Conservation (phyloP, 2,329 filamentous ascomycete genomes). For the Aspergillus sp. region DNA sequence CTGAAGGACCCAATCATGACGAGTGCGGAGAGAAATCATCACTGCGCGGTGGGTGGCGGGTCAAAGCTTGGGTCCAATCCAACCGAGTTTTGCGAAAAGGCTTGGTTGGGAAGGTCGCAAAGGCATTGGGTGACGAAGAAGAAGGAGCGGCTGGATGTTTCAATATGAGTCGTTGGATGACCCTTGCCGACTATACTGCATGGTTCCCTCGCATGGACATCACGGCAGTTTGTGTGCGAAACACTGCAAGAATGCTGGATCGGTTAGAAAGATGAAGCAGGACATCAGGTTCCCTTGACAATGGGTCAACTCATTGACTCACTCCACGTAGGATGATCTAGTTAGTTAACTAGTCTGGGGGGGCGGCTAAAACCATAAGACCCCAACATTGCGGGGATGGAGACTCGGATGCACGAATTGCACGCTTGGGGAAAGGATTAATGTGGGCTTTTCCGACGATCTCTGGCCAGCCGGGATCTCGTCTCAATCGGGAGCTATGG, state of each 20-base stretch:
- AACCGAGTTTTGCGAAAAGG: slow-evolving; percentile 8
- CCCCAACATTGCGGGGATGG: slow-evolving; percentile 6
- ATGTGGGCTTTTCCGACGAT: neutral
- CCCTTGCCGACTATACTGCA: slow-evolving; percentile 6
- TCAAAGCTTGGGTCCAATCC: slow-evolving; percentile 10
- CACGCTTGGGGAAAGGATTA: neutral
- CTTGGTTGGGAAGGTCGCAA: neutral
- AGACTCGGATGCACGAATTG: neutral
- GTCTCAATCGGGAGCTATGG: neutral
- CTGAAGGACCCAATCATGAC: slow-evolving; percentile 2
- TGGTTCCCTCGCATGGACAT: neutral
- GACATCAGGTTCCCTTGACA: neutral
- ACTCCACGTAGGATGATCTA: neutral
- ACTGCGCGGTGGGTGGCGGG: slow-evolving; percentile 9
- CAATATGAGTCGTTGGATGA: neutral
- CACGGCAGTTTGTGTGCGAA: neutral
- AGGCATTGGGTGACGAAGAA: neutral
- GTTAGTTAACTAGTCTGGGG: neutral
- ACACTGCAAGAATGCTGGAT: neutral
- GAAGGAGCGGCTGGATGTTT: neutral
- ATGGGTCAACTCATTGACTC: neutral
- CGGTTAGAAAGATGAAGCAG: neutral
- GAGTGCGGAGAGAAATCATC: slow-evolving; percentile 3
- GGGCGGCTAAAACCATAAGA: neutral
- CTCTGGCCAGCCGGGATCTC: neutral